Percentiles rank a stretch among this genome's conserved stretches.
Evolutionary conservation across 2,329 filamentous ascomycete species (phyloP).

Genomic region (Ilyonectria sp.): DNA sequence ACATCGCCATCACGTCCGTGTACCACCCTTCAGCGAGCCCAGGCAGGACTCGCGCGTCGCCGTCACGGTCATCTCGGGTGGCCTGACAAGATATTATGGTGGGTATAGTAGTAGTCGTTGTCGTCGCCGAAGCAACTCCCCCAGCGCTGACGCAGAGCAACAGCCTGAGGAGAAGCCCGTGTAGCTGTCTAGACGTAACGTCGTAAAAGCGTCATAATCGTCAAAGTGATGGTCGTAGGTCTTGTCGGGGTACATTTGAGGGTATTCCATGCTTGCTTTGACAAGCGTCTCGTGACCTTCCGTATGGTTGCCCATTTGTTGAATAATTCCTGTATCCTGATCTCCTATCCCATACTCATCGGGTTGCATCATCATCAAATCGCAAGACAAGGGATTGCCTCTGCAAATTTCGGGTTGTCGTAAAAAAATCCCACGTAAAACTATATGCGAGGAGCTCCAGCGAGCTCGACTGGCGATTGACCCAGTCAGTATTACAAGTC

Average conservation of each 20-base stretch:
- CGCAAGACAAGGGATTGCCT: slow-evolving; percentile 32
- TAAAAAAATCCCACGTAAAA: slow-evolving; percentile 51
- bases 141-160: slow-evolving; percentile 49
- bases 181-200: slow-evolving; percentile 63
- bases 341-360: slow-evolving; percentile 57
- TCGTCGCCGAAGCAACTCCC: slow-evolving; percentile 55
- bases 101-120: slow-evolving; percentile 58
- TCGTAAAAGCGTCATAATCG: slow-evolving; percentile 64
- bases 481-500: slow-evolving; percentile 56
- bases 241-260: slow-evolving; percentile 52
- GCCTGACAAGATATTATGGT: slow-evolving; percentile 58
- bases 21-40: slow-evolving; percentile 35
- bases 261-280: slow-evolving; percentile 49
- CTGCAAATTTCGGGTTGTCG: slow-evolving; percentile 35
- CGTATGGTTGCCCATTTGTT: slow-evolving; percentile 59
- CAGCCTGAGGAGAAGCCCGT: slow-evolving; percentile 52
- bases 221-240: slow-evolving; percentile 58
- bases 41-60: slow-evolving; percentile 46
- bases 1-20: slow-evolving; percentile 37
- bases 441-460: slow-evolving; percentile 48
- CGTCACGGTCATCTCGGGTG: slow-evolving; percentile 53
- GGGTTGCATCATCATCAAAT: slow-evolving; percentile 58
- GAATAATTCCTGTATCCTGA: slow-evolving; percentile 59
- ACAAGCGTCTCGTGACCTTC: slow-evolving; percentile 52
- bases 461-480: slow-evolving; percentile 38